Conservation (phyloP, 768 basidiomycete species). For the Phallus indusiatus region DNA sequence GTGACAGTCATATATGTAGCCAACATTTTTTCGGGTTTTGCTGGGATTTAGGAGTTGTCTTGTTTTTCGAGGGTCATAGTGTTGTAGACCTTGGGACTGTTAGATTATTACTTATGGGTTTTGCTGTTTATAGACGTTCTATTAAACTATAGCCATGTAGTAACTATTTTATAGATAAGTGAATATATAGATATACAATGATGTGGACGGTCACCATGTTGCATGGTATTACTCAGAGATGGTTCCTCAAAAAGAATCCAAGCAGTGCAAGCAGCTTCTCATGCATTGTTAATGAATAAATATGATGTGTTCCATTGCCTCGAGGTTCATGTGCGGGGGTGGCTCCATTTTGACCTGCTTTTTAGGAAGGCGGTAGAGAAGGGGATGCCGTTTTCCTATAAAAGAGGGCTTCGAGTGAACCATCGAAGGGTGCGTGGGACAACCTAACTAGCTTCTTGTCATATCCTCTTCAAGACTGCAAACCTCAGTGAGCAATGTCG, state of each 20-base stretch:
- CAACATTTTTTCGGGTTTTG: no score
- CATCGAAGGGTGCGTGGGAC: not conserved
- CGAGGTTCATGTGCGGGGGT: not conserved
- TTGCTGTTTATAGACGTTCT: no score
- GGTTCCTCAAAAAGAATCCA: no score
- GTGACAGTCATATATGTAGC: not conserved
- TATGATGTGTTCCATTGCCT: not conserved
- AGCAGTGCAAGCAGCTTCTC: not conserved
- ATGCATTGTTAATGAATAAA: not conserved
- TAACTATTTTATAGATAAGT: no score
- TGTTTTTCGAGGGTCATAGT: no score
- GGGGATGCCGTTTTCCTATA: not conserved
- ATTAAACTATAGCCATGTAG: no score
- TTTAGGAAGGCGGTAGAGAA: not conserved
- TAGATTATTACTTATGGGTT: no score
- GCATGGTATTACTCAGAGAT: not conserved
- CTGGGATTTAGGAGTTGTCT: no score
- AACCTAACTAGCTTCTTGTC: not conserved
- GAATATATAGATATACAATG: not conserved
- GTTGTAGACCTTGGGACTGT: no score
- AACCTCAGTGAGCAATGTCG: not conserved
- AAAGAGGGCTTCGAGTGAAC: not conserved
- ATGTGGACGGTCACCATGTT: not conserved
- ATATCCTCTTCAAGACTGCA: not conserved
- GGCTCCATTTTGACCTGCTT: not conserved